Evolutionary conservation across 768 basidiomycete species (phyloP).

Genomic region (Leccinum broughii): DNA sequence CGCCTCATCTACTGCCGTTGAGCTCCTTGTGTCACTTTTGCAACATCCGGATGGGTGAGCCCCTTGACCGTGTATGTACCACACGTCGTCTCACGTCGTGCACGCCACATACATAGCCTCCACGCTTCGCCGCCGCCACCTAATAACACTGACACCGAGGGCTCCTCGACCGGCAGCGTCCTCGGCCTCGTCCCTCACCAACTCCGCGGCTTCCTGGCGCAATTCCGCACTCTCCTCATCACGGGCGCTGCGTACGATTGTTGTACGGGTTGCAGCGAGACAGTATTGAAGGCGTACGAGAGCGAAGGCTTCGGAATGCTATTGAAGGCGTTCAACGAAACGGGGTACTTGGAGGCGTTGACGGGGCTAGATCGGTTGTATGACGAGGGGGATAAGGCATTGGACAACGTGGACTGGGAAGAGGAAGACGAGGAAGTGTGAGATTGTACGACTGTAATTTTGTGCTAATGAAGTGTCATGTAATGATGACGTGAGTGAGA

Average conservation of each 20-base stretch:
- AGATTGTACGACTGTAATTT: not conserved
- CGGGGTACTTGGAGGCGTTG: slow-evolving; percentile 67
- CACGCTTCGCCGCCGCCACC: slow-evolving; percentile 73
- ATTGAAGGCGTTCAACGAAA: slow-evolving; percentile 79
- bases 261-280: slow-evolving; percentile 90
- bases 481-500: not conserved
- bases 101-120: slow-evolving; percentile 34
- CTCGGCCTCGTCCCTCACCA: slow-evolving; percentile 94
- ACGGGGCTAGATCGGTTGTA: slow-evolving; percentile 81
- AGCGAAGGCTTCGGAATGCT: slow-evolving; percentile 79
- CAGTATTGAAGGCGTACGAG: slow-evolving; percentile 80
- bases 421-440: slow-evolving; percentile 43
- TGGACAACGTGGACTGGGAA: slow-evolving; percentile 79
- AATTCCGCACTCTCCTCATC: slow-evolving; percentile 83
- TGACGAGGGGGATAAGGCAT: slow-evolving; percentile 66
- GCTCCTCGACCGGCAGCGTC: slow-evolving; percentile 43
- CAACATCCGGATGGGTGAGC: slow-evolving; percentile 87
- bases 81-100: not conserved
- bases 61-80: not conserved
- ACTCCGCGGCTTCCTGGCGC: slow-evolving; percentile 84
- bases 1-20: slow-evolving; percentile 89
- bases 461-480: too few species aligned
- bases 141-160: slow-evolving; percentile 11
- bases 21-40: slow-evolving; percentile 82
- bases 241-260: slow-evolving; percentile 82